Evolutionary conservation across 1,139 yeast genomes (phyloP), one percentile per base, ranked within the genome.

Genomic region (Sugiyamaella novakii): DNA sequence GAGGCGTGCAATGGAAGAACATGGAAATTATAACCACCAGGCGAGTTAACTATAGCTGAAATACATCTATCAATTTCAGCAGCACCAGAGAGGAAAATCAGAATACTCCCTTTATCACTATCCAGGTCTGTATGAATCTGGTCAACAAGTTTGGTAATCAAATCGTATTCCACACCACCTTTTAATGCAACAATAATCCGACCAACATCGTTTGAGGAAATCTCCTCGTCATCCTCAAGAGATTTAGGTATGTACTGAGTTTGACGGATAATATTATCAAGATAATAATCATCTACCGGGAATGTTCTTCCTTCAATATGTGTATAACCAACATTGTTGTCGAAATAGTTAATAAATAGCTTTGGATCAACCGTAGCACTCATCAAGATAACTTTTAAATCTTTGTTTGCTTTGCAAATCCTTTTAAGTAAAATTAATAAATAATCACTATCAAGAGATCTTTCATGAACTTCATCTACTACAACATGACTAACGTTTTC

Each of bases 391-490:
- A 92, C 73, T 61, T 82, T 87, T 53, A 91, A 64, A 40, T 70
- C 69, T 28, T 71, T 68, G 6, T 69, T 66, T 22, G 49, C 43
- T 10, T 42, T 40, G 33, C 52, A 42, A 17, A 58, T 41, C 38
- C 77, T 76, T 61, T 87, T 88, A 55, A 92, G 72, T 46, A 91
- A 76, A 44, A 89, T 87, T 43, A 92, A 74, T 46, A 92, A 73
- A 53, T 91, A 82, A 66, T 92, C 98, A 53, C 94, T 82, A 61
- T 92, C 98, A 44, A 92, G 80, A 0, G 97, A 88, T 56, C 98
- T 73, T 68, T 92, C 98, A 63, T 92, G 98, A 11, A 92, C 98
- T 68, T 92, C 98, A 72, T 92, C 98, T 43, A 92, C 81, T 38
- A 92, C 81, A 21, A 91, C 77, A 59, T 84, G 87, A 14, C 79